Evolutionary conservation across 2,329 filamentous ascomycete species (phyloP), one percentile per base, ranked within the genome.

Genomic region (Ophiostoma sp.): DNA sequence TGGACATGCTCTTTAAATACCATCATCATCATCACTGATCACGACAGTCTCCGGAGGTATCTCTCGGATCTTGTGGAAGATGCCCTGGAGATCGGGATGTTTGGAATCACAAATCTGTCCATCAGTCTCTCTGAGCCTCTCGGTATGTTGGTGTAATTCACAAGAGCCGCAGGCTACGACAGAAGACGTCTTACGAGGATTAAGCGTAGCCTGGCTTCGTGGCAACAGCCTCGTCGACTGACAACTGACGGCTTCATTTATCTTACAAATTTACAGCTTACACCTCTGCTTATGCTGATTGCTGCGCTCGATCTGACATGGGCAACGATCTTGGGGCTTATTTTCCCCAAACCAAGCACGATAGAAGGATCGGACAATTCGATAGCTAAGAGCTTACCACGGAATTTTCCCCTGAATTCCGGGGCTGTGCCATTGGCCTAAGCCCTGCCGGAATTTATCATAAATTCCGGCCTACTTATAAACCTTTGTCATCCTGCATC

Each of bases 401-500:
- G 33, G 59, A 64, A 64, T 42, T 64, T 64, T 15, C 39, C 8
- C 39, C 4, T 15, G 39, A 42, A 25, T 64, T 64, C 59, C 59
- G 36, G 36, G 33, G 33, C n/a, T 64, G 39, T 52, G n/a, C 59
- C 17, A 63, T 36, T 63, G 19, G 19, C 59, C n/a, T 19, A 39
- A 31, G 31, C 31, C 57, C 39, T 42, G 39, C 39, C 59, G 59
- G 59, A 39, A 63, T 22, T 63, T n/a, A 22, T 17, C 7, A 33
- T n/a, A 36, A 63, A 63, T 39, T 63, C 59, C 59, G 59, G 33
- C 17, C 55, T 57, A 57, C 55, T 57, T 57, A 57, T 57, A 57
- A 57, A 31, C 55, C 59, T 63, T 63, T 63, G 59, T 63, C 59
- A 63, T 63, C 31, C 31, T 22, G 59, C 39, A 19, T n/a, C 59